Percentiles rank a stretch among this genome's conserved stretches.
Conservation (phyloP, 192 early-diverging fungal genomes). For the Coemansia sp. region DNA sequence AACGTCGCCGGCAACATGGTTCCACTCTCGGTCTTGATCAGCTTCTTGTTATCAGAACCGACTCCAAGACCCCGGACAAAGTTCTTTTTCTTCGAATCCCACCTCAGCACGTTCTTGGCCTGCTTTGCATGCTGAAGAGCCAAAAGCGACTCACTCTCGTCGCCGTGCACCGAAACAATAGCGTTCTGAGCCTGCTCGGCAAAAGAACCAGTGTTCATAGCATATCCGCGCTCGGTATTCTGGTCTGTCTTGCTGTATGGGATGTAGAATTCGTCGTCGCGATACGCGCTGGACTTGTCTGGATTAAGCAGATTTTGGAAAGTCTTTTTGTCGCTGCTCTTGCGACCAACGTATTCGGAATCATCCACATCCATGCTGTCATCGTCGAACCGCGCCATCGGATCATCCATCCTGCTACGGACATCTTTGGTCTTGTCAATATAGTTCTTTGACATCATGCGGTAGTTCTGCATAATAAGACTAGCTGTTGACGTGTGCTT, state of each 20-base stretch:
- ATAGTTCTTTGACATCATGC: slow-evolving; percentile 36
- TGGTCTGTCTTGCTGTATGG: slow-evolving; percentile 79
- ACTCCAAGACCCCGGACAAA: slow-evolving; percentile 81
- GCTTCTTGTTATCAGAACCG: slow-evolving; percentile 94
- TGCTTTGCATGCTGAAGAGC: slow-evolving; percentile 60
- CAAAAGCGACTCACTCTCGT: slow-evolving; percentile 70
- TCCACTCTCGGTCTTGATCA: slow-evolving; percentile 89
- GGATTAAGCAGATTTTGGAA: slow-evolving; percentile 30
- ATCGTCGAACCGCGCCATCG: slow-evolving; percentile 32
- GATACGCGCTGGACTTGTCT: slow-evolving; percentile 30
- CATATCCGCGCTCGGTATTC: slow-evolving; percentile 84
- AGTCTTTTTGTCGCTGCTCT: background rate
- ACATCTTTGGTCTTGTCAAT: slow-evolving; percentile 36
- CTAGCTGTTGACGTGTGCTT: slow-evolving; percentile 70
- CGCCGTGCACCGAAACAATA: slow-evolving; percentile 74
- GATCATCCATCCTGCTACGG: slow-evolving; percentile 38
- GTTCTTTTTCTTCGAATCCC: slow-evolving; percentile 93
- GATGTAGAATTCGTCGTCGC: slow-evolving; percentile 88
- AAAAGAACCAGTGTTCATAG: slow-evolving; percentile 73
- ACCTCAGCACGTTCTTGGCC: slow-evolving; percentile 63
- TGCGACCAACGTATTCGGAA: slow-evolving; percentile 26
- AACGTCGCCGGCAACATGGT: slow-evolving; percentile 85
- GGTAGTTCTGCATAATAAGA: slow-evolving; percentile 66
- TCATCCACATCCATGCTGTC: slow-evolving; percentile 12
- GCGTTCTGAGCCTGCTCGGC: slow-evolving; percentile 77